These are phyloP conservation scores for Debaryomyces singareniensis DNA, from an alignment of 1,139 yeast genomes.

Conservation along the genomic window DNA sequence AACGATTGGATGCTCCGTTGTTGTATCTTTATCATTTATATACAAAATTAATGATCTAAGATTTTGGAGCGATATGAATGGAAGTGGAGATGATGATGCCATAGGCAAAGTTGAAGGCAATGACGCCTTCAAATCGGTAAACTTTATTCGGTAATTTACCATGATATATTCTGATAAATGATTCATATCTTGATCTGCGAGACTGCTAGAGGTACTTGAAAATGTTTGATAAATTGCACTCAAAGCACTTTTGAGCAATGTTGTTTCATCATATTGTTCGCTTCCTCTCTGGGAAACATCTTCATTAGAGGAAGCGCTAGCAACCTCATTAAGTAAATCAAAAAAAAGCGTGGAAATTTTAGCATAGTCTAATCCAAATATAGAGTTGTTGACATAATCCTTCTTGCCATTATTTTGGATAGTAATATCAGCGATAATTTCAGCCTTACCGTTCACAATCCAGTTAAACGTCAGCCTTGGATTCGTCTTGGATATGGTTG, in stretches of 20 bases:
- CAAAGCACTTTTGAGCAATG: conserved; percentile 35
- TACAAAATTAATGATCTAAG: conserved; percentile 55
- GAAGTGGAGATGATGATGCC: conserved; percentile 44
- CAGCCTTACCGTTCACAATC: conserved; percentile 66
- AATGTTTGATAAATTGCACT: conserved; percentile 42
- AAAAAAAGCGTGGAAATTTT: conserved; percentile 21
- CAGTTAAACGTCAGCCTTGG: conserved; percentile 53
- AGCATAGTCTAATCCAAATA: conserved; percentile 18
- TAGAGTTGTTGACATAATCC: conserved; percentile 9
- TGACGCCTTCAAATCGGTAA: conserved; percentile 54
- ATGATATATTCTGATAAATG: conserved; percentile 47
- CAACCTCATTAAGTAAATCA: conserved; percentile 22
- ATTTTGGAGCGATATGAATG: conserved; percentile 54
- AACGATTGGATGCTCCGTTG: conserved; percentile 25
- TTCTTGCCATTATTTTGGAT: conserved; percentile 41
- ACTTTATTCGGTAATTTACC: conserved; percentile 57
- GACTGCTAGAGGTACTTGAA: conserved; percentile 9
- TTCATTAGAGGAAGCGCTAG: conserved; percentile 7
- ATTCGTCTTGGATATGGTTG: conserved; percentile 28
- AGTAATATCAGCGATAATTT: conserved; percentile 63
- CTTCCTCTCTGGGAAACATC: conserved; percentile 4
- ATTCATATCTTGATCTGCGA: conserved; percentile 4
- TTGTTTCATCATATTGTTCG: conserved; percentile 14
- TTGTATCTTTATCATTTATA: conserved; percentile 38
- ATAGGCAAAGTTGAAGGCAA: conserved; percentile 49